These are phyloP conservation scores for Phialemoniopsis sp. DNA, from an alignment of 2,329 filamentous ascomycete species.

Conservation along the genomic window DNA sequence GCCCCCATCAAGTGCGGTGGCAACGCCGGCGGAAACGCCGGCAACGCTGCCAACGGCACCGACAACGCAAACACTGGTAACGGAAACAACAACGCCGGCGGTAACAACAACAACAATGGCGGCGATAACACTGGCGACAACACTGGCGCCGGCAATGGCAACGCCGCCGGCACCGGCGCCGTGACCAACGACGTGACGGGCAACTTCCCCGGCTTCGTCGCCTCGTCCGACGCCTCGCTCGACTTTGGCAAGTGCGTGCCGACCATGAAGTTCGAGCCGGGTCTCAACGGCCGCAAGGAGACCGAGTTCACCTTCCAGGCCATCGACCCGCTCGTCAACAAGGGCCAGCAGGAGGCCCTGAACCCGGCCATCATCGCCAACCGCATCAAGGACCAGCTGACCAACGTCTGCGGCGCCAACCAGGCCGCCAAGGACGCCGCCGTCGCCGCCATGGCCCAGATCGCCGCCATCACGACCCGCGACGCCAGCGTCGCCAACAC, in stretches of 20 bases:
- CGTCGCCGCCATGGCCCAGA: slow-evolving; percentile 41
- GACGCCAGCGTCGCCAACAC: slow-evolving; percentile 30
- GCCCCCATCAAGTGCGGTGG: not conserved
- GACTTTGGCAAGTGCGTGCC: slow-evolving; percentile 52
- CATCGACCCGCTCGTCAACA: slow-evolving; percentile 54
- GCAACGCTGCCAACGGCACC: slow-evolving; percentile 9
- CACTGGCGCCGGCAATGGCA: slow-evolving; percentile 5
- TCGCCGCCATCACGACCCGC: slow-evolving; percentile 22
- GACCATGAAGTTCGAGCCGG: slow-evolving; percentile 56
- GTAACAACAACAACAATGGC: slow-evolving; percentile 7
- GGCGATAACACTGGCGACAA: slow-evolving; percentile 9
- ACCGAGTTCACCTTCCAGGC: slow-evolving; percentile 66
- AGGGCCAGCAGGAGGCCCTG: slow-evolving; percentile 62
- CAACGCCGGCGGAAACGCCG: slow-evolving; percentile 8
- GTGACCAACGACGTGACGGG: slow-evolving; percentile 9
- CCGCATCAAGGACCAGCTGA: slow-evolving; percentile 64
- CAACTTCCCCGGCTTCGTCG: slow-evolving; percentile 14
- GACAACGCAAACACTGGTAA: slow-evolving; percentile 7
- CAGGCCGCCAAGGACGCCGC: slow-evolving; percentile 52
- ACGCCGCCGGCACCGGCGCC: slow-evolving; percentile 8
- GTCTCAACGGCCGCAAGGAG: slow-evolving; percentile 49
- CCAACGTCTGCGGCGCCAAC: slow-evolving; percentile 62
- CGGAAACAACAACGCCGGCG: slow-evolving; percentile 8
- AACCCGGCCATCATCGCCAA: slow-evolving; percentile 74
- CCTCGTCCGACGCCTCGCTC: slow-evolving; percentile 27